Base-by-base conservation (phyloP, 2,329 filamentous ascomycete species). In the Phialophora chinensis region DNA sequence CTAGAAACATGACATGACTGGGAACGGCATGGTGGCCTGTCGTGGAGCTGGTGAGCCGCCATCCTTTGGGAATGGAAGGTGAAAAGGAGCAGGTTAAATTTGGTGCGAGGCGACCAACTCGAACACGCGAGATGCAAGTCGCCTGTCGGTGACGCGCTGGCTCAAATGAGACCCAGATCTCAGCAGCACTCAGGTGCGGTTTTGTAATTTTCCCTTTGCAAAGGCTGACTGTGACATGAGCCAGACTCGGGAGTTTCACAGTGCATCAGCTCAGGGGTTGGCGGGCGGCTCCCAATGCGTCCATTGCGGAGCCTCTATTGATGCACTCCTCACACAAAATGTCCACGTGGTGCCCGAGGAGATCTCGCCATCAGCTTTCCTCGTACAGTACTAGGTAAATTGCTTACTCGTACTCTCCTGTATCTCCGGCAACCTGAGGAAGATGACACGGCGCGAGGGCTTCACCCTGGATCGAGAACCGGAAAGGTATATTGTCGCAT, bases 1-100 rank as follows among this genome's bases (percentile, higher is more conserved):
- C 62, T 65, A 65, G 63, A 68, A 66, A 29, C 60, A 17, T 57
- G 25, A 49, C 50, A 61, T n/a, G 27, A 38, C 66, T 54, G 53
- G 23, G 54, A 63, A 29, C 6, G 57, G 63, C 23, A 44, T 62
- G 47, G 66, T 55, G n/a, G 29, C 20, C 11, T 23, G 20, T 44
- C 17, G 44, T 60, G 60, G 49, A 47, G 38, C 52, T 29, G 50
- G 7, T 56, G 31, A 60, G 31, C 54, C n/a, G 33, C 57, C 57
- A 38, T 64, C 58, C 47, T 58, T 57, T 52, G 60, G 42, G 62
- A 38, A 49, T 56, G 27, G 57, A 14, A 50, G 31, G 53, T 31
- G 52, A 50, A 60, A 53, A 50, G 55, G 44, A 60, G 54, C 42
- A 2, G 20, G 38, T 52, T 47, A 49, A 61, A 27, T 52, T 61